These are phyloP conservation scores for Dalechampia spathulata DNA, from an alignment of 441 rosid genomes.

Conservation along the genomic window DNA sequence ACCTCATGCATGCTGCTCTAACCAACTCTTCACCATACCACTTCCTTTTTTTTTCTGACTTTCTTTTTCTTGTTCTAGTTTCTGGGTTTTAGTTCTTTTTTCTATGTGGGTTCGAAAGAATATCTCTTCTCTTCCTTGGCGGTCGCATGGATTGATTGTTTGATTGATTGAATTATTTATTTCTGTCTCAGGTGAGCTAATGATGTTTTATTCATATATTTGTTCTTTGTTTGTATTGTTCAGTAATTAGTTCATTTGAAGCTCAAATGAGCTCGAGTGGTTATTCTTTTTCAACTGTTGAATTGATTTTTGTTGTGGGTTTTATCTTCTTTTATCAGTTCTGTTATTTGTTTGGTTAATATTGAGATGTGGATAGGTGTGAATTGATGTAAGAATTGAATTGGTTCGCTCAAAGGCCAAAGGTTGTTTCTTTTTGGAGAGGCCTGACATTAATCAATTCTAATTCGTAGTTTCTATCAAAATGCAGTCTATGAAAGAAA, in stretches of 20 bases:
- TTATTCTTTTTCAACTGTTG: background rate
- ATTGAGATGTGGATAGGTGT: background rate
- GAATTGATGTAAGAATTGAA: background rate
- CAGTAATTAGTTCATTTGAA: background rate
- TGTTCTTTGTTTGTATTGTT: background rate
- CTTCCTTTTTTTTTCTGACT: background rate
- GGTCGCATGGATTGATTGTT: conserved; percentile 9
- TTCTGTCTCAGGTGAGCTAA: conserved; percentile 16
- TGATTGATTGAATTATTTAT: background rate
- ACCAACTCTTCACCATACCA: too few species aligned
- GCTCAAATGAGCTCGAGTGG: background rate
- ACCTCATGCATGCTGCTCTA: too few species aligned
- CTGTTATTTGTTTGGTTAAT: background rate
- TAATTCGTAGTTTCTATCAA: background rate
- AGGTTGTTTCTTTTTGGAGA: background rate
- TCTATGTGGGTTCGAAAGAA: background rate
- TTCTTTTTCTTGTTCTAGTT: background rate
- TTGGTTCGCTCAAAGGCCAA: background rate
- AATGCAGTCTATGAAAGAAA: background rate
- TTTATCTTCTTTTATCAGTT: background rate
- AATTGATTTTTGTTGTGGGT: background rate
- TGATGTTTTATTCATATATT: too few species aligned
- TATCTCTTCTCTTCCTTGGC: background rate
- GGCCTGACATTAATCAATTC: background rate
- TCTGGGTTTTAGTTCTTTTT: background rate